Evolutionary conservation across 306 rosid species (phyloP).

Genomic region (Dryas drummondii): DNA sequence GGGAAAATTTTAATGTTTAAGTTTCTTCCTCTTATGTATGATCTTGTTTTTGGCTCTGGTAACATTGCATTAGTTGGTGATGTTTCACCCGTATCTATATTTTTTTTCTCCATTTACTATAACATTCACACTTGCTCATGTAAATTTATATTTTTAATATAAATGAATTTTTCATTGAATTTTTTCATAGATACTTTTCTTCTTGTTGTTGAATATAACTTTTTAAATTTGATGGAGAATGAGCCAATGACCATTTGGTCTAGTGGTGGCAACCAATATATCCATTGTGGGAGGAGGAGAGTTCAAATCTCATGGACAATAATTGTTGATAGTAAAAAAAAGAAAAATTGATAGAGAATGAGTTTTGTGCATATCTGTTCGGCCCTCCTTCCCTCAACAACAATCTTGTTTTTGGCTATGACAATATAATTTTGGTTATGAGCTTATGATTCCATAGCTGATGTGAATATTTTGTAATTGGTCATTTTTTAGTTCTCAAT

Average conservation of each 20-base stretch:
- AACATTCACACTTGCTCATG: neutral
- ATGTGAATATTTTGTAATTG: neutral
- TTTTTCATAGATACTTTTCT: neutral
- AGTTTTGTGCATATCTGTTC: neutral
- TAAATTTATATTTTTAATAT: neutral
- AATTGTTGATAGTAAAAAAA: too few relatives aligned
- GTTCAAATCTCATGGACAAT: too few relatives aligned
- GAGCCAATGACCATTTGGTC: too few relatives aligned
- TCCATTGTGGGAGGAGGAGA: too few relatives aligned
- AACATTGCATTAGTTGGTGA: slow-evolving; percentile 6
- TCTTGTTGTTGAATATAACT: neutral
- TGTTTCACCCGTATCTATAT: neutral
- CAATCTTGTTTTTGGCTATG: neutral
- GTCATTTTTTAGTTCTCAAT: neutral
- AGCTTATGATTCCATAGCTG: neutral
- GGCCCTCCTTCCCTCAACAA: neutral
- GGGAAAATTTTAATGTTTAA: neutral
- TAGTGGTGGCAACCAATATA: too few relatives aligned
- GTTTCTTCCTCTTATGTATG: neutral
- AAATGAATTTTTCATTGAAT: neutral
- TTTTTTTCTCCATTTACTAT: neutral
- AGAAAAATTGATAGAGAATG: neutral
- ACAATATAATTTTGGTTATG: neutral
- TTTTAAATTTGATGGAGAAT: neutral
- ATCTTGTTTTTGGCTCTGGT: neutral